phyloP scores from a whole-genome alignment of 805 yeast genomes.

The Metschnikowia dekortorum region DNA sequence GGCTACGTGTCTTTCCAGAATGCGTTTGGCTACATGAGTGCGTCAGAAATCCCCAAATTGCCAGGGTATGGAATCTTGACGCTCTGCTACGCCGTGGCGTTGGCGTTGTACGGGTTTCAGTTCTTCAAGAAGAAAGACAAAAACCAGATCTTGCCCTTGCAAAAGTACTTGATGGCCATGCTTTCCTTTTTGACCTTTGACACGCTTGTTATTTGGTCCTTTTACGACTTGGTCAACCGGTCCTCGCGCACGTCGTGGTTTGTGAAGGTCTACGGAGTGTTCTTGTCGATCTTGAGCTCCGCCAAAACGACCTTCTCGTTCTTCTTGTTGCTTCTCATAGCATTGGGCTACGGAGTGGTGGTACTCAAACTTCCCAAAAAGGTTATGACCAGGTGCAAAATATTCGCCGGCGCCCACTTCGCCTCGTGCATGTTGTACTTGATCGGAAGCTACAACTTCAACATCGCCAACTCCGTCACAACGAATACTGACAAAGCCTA shows the following conservation, averaged over 20 bases:
- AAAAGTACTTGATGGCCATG: conserved; percentile 84
- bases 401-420: conserved; percentile 39
- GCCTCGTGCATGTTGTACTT: conserved; percentile 32
- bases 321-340: conserved; percentile 77
- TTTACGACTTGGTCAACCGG: conserved; percentile 77
- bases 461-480: conserved; percentile 15
- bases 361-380: conserved; percentile 75
- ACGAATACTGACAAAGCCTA: neutral
- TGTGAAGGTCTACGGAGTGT: conserved; percentile 62
- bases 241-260: conserved; percentile 49
- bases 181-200: conserved; percentile 78
- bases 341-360: conserved; percentile 94
- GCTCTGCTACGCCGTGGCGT: conserved; percentile 73
- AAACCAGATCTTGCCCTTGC: conserved; percentile 83
- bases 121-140: conserved; percentile 70
- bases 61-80: conserved; percentile 86
- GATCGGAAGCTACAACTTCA: conserved; percentile 29
- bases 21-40: conserved; percentile 86
- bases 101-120: conserved; percentile 80
- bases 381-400: conserved; percentile 56
- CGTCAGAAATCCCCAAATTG: conserved; percentile 85
- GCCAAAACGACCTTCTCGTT: conserved; percentile 82
- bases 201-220: conserved; percentile 85
- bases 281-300: conserved; percentile 75
- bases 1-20: conserved; percentile 82